Conservation (phyloP, 495 filamentous ascomycete species). For the Talaromyces liani region DNA sequence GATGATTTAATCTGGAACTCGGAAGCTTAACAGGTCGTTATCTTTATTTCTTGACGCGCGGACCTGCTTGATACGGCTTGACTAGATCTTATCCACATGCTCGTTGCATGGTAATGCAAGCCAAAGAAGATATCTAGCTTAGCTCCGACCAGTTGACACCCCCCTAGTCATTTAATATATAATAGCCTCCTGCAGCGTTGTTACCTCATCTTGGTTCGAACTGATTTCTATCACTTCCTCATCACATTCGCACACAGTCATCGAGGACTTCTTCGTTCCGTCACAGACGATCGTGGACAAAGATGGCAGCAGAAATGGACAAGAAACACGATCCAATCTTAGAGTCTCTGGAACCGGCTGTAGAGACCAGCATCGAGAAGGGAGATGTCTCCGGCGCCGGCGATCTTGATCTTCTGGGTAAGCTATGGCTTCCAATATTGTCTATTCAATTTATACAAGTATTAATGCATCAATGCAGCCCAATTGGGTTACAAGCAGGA, state of each 20-base stretch:
- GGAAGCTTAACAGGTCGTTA: neutral
- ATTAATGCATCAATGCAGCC: neutral
- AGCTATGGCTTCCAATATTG: too few relatives aligned
- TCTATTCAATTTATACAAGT: neutral
- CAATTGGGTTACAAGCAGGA: conserved; percentile 64
- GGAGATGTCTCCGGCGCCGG: neutral
- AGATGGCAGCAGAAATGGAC: conserved; percentile 3
- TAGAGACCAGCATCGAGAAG: neutral
- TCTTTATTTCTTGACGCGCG: neutral
- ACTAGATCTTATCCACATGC: neutral
- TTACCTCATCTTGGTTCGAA: neutral
- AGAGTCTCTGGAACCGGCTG: neutral
- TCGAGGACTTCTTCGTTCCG: neutral
- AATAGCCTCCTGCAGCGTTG: neutral
- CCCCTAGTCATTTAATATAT: neutral
- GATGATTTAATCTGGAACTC: neutral
- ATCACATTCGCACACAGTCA: neutral
- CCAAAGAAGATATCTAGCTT: neutral
- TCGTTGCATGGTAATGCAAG: neutral
- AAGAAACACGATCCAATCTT: neutral
- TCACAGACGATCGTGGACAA: neutral
- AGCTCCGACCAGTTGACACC: neutral
- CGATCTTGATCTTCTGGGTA: conserved; percentile 7
- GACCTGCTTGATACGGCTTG: neutral
- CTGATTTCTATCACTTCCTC: neutral